These are phyloP conservation scores for Malassezia brasiliensis DNA, from an alignment of 1,284 basidiomycete species.

Conservation along the genomic window DNA sequence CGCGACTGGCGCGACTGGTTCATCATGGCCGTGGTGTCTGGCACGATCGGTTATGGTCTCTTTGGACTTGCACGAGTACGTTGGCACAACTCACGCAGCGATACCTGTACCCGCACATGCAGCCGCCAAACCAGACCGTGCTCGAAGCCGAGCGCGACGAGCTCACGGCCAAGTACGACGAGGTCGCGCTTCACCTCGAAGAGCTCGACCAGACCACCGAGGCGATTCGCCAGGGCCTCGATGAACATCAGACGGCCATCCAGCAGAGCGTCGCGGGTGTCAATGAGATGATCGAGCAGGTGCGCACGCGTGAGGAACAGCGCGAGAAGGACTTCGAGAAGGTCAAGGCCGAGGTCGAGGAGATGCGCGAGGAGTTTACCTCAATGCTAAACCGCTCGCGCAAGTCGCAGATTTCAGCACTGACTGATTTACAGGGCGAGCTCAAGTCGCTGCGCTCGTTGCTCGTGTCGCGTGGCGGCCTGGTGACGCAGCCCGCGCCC, in stretches of 20 bases:
- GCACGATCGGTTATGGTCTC: constrained; percentile 78
- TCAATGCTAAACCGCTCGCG: constrained; percentile 94
- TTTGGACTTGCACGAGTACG: constrained; percentile 69
- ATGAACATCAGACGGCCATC: constrained; percentile 70
- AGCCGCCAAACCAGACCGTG: constrained; percentile 74
- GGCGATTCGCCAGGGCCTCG: constrained; percentile 65
- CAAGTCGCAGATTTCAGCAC: constrained; percentile 56
- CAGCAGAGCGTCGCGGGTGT: constrained; percentile 70
- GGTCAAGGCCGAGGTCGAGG: constrained; percentile 53
- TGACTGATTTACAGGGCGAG: constrained; percentile 80
- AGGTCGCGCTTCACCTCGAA: constrained; percentile 61
- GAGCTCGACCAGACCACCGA: constrained; percentile 70
- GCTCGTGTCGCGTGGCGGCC: constrained; percentile 62
- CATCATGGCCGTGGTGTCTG: constrained; percentile 86
- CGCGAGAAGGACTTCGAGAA: constrained; percentile 83
- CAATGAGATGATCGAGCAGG: constrained; percentile 63
- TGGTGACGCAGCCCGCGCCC: constrained; percentile 44
- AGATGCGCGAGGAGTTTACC: constrained; percentile 78
- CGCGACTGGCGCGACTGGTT: constrained; percentile 46
- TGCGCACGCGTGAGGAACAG: constrained; percentile 66
- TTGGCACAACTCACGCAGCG: constrained; percentile 55
- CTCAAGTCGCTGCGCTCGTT: constrained; percentile 88
- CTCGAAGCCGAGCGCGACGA: constrained; percentile 81
- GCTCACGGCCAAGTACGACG: constrained; percentile 83
- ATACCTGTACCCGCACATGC: constrained; percentile 82